These are phyloP conservation scores for Pascua sp. DNA, from an alignment of 1,284 basidiomycete species.

Conservation along the genomic window DNA sequence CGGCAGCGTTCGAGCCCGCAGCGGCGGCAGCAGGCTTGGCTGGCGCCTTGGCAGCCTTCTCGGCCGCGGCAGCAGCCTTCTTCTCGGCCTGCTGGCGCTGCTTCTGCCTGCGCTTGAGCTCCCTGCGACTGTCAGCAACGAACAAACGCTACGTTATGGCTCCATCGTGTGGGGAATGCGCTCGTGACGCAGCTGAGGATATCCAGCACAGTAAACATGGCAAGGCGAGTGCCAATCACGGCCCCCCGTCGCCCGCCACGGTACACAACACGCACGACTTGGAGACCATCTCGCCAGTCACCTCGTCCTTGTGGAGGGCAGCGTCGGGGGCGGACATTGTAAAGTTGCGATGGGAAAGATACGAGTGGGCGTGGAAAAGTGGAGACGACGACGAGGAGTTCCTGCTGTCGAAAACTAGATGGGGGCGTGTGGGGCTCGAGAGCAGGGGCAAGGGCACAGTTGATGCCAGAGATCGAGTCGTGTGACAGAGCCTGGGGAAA, in stretches of 20 bases:
- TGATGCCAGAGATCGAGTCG: background rate
- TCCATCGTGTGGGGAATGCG: too few relatives aligned
- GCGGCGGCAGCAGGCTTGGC: conserved; percentile 49
- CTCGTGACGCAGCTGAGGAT: too few relatives aligned
- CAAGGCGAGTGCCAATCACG: background rate
- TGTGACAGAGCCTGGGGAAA: conserved; percentile 2
- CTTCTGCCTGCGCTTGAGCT: conserved; percentile 86
- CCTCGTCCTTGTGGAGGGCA: conserved; percentile 61
- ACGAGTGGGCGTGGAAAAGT: background rate
- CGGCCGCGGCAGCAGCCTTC: conserved; percentile 75
- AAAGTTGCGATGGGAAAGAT: conserved; percentile 18
- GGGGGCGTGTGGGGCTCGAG: background rate
- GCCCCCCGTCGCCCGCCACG: background rate
- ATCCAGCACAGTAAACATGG: too few relatives aligned
- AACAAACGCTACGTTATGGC: too few relatives aligned
- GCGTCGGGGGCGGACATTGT: conserved; percentile 47
- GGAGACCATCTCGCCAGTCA: conserved; percentile 91
- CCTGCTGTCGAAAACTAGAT: background rate
- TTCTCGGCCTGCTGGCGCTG: conserved; percentile 76
- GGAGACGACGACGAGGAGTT: background rate
- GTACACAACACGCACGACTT: conserved; percentile 67
- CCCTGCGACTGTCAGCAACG: conserved; percentile 55
- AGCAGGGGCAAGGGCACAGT: too few relatives aligned
- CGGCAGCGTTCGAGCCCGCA: conserved; percentile 21
- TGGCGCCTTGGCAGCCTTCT: conserved; percentile 53